Evolutionary conservation across 768 basidiomycete genomes (phyloP), one percentile per base, ranked within the genome.

Genomic region (Rhodotorula kratochvilovae): DNA sequence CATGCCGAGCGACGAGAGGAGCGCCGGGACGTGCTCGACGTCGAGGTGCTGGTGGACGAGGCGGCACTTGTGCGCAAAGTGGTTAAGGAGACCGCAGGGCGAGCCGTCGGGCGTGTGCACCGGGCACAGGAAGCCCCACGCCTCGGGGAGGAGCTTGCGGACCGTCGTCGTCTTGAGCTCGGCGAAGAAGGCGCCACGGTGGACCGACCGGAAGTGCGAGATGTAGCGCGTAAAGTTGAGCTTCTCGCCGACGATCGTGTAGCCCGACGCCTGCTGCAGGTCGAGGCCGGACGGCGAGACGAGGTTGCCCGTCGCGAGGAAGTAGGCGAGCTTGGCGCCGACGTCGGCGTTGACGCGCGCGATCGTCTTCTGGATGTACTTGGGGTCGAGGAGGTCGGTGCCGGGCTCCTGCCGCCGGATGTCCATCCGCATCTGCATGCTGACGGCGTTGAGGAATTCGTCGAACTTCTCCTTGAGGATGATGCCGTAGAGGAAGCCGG

Each of bases 91-190:
- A 81, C 96, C 96, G 81, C 96, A 99, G 17, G 96, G 96, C 21
- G 93, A 86, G 75, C 96, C 96, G 84, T 99, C 96, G 29, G 96
- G 96, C 2, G 96, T 99, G 79, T 99, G 96, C 27, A 99, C 96
- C 31, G 96, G 96, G 78, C 96, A 99, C 16, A 99, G 82, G 83
- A 99, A 99, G 61, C 94, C 96, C 96, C 96, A 99, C 45, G 95
- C 90, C 81, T 99, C 96, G 33, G 96, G 96, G 27, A 97, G 83
- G 61, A 99, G 83, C 81, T 98, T 98, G 73, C 96, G 88, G 66
- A 99, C 96, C 31, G 92, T 89, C 0, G 96, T 99, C 2, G 96
- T 99, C 83, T 97, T 97, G 64, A 98, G 86, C 80, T 98, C 93
- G 13, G 94, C 91, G 79, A 99, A 99, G 86, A 99, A 99, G 48